Evolutionary conservation across 2,329 filamentous ascomycete species (phyloP), one percentile per base, ranked within the genome.

Genomic region (Penicillium digitatum): DNA sequence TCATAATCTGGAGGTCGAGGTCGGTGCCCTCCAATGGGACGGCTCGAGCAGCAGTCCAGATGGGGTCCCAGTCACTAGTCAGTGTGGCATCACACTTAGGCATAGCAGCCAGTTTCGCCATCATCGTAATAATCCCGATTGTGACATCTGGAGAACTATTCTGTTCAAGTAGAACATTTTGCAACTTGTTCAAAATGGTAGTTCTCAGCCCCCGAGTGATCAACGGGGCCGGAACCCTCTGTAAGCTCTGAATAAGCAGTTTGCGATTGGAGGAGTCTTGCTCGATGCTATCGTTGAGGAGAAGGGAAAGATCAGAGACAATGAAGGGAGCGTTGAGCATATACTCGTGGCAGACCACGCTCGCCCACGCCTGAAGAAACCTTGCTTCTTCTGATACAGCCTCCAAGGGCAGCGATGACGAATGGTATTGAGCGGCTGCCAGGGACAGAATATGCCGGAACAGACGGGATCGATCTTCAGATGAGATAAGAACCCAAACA

Each of bases 81-180:
- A 75, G 44, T 18, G 60, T 57, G 7, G 72, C 72, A 34, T 71
- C 61, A 9, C 69, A 73, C 55, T 75, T 76, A 4, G 73, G 67
- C 66, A 72, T 69, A n/a, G 70, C 67, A 5, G 72, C 67, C 43
- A 76, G 51, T 32, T 70, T 74, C 0, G 72, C 71, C 70, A 76
- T 73, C 57, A 76, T 62, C 5, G 72, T 69, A 40, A 76, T 48
- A 3, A 73, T 59, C 3, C 71, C 69, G 18, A 73, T 57, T 9
- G 65, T 66, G 10, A 67, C 52, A 29, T 70, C 67, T 1, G 65
- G 50, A 18, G 59, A 47, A 52, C 54, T 65, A 45, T 66, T 62
- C 52, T 69, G 58, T 34, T 66, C 59, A n/a, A 71, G 46, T 14
- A 75, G 31, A 45, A 70, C 62, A 35, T 68, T 58, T 39, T 73